Evolutionary conservation across 2,329 filamentous ascomycete species (phyloP), one percentile per base, ranked within the genome.

Genomic region (Xylariales sp.): DNA sequence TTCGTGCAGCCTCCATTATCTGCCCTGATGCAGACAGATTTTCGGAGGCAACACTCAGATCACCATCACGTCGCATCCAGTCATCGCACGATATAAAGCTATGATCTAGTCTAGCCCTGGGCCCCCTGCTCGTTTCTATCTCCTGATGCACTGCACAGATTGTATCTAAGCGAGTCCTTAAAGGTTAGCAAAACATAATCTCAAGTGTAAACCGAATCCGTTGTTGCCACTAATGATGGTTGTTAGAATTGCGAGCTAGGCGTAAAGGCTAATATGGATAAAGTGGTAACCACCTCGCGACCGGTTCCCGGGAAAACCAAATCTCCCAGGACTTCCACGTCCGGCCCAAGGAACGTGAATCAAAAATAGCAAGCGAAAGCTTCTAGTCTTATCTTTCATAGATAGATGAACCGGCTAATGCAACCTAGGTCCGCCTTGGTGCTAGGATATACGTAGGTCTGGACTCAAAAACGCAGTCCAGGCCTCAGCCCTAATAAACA

Each of bases 401-500:
- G 23, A 45, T 56, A 41, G 55, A 58, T 36, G 45, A 58, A 43
- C 71, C 72, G 72, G 72, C 48, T 73, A 74, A 76, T 73, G 71
- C 61, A 62, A 68, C 39, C 10, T 39, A 16, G 39, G 18, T 60
- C 58, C 65, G 68, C 56, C 62, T 63, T 50, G 67, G 55, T 65
- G 30, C 34, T 43, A 56, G 56, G 53, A 30, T 56, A 66, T 45
- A 66, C 58, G 30, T 45, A 46, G 69, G 73, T 72, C 72, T 76
- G 71, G 74, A 73, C 67, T 70, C 65, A 46, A 69, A 66, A 70
- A 67, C 68, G 62, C 68, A 74, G 72, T 75, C 75, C 73, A 75
- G 75, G 71, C 62, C 69, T 69, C 69, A 69, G 71, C 62, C 66
- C 63, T 67, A 69, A 73, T 75, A 72, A 72, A 69, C 41, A 53